Conservation (phyloP, 208 protist species). For the Leishmania tropica region DNA sequence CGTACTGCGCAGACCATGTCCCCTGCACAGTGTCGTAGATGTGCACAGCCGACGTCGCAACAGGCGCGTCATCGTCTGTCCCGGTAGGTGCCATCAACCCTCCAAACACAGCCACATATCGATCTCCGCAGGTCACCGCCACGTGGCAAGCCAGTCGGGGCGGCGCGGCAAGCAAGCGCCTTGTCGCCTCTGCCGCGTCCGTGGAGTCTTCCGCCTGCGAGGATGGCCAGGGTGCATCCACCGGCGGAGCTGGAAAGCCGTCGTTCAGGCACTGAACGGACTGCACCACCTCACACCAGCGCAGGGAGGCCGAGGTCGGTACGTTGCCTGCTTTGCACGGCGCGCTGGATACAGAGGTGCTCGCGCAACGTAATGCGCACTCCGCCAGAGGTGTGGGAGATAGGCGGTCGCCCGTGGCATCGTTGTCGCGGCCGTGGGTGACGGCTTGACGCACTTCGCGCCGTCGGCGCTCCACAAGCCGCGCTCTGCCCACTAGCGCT, state of each 20-base stretch:
- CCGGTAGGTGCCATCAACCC: conserved; percentile 24
- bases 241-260: conserved; percentile 20
- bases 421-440: background rate
- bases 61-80: background rate
- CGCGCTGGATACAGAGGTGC: background rate
- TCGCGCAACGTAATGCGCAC: too few species aligned
- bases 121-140: conserved; percentile 37
- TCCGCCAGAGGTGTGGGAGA: background rate
- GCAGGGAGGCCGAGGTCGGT: conserved; percentile 2
- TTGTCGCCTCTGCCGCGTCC: background rate
- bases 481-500: background rate
- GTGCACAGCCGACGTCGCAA: conserved; percentile 41
- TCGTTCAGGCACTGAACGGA: conserved; percentile 19
- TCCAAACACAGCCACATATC: conserved; percentile 52
- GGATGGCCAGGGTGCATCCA: conserved; percentile 1
- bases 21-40: conserved; percentile 42
- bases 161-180: background rate
- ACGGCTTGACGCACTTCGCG: conserved; percentile 20
- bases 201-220: background rate
- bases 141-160: conserved; percentile 57
- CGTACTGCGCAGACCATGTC: conserved; percentile 26
- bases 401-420: background rate
- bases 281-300: conserved; percentile 23
- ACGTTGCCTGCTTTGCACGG: background rate
- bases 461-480: conserved; percentile 30